Base-by-base conservation (phyloP, 2,329 filamentous ascomycete genomes). In the Podosphaera leucotricha region DNA sequence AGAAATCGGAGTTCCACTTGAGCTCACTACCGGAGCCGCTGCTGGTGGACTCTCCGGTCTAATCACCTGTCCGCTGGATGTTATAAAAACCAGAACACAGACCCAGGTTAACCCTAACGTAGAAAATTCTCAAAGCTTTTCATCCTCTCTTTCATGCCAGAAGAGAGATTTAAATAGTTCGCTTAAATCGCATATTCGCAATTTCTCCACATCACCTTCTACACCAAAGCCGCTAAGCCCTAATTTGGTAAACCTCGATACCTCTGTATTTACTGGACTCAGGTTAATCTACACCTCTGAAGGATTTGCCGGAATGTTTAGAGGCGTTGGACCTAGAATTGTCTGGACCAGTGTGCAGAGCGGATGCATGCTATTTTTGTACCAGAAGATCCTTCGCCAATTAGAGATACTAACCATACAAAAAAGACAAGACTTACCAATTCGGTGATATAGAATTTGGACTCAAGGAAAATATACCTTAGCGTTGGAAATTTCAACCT, bases 291-390 rank as follows among this genome's bases (percentile, higher is more conserved):
- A 95, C 63, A 75, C 72, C 52, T 83, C 80, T 5, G 90, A 98
- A 62, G 90, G 90, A 1, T 53, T 95, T 15, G 72, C 71, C 2
- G 92, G 90, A 1, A 92, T 84, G 77, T 98, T 98, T 62, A 75
- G 90, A 46, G 90, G 90, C 21, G 87, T 98, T 1, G 87, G 87
- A 0, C 90, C 90, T 1, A 74, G 90, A 44, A 79, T 79, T 46
- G 83, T 95, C 13, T 98, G 90, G 90, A 98, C 90, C 19, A 93
- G 87, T 56, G 83, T 95, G 46, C 90, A 98, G 65, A 93, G 82
- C 56, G 82, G 86, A 37, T 92, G 84, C 51, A 95, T 95, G 87
- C 67, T 95, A 58, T 86, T 95, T 53, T 66, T 94, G 59, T 95
- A 95, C 61, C 87, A 95, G 64, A 80, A 77, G 47, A 66, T 95